phyloP scores from a whole-genome alignment of 2,329 filamentous ascomycete species.

The Celoporthe dispersa region DNA sequence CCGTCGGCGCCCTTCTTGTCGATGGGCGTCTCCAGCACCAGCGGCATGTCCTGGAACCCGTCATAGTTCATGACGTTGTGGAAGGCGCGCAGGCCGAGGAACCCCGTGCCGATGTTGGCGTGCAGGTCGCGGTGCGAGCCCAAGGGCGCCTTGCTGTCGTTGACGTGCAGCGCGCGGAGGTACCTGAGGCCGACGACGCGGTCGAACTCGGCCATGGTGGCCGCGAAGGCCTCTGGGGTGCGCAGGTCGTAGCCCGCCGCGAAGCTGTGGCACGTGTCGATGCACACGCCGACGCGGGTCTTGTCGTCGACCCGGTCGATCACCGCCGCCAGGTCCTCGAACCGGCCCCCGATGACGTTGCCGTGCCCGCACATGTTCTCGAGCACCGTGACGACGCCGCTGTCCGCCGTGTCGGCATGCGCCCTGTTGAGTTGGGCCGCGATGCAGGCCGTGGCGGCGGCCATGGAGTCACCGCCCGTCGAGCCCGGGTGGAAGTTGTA shows the following conservation, averaged over 20 bases:
- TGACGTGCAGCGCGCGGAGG: constrained; percentile 85
- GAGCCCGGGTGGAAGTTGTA: constrained; percentile 99
- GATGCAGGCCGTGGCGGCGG: constrained; percentile 76
- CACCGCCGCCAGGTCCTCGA: constrained; percentile 85
- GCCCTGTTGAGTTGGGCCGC: constrained; percentile 82
- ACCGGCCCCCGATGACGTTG: constrained; percentile 83
- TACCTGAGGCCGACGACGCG: constrained; percentile 76
- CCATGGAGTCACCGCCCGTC: constrained; percentile 68
- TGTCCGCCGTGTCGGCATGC: constrained; percentile 69
- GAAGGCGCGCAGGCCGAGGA: constrained; percentile 87
- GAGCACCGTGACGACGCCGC: constrained; percentile 75
- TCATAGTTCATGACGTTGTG: constrained; percentile 87
- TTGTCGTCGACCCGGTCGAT: constrained; percentile 82
- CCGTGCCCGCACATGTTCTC: constrained; percentile 96
- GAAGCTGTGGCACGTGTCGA: constrained; percentile 97
- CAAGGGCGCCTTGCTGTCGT: constrained; percentile 93
- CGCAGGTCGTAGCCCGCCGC: constrained; percentile 91
- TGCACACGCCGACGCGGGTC: constrained; percentile 84
- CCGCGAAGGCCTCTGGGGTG: constrained; percentile 71
- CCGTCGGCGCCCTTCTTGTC: constrained; percentile 70
- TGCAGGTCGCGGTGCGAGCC: constrained; percentile 84
- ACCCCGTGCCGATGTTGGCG: constrained; percentile 95
- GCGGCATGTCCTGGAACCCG: constrained; percentile 76
- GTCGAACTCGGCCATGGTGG: constrained; percentile 78
- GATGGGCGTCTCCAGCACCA: constrained; percentile 96